Base-by-base conservation (phyloP, 2,329 filamentous ascomycete genomes). In the Cercospora zeae-maydis region DNA sequence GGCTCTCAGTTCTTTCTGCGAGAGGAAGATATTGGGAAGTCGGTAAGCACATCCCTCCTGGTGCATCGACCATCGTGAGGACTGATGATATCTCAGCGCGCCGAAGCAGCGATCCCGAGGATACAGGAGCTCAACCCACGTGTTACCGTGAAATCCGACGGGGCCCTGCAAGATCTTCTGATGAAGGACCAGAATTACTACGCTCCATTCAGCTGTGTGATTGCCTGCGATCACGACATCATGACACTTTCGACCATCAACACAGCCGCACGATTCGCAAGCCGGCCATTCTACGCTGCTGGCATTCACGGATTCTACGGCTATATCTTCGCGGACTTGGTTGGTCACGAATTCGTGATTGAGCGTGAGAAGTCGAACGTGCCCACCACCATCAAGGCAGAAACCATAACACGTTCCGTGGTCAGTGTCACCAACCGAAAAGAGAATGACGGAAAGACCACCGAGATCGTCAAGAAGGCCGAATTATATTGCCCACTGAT, bases 271-370 rank as follows among this genome's bases (percentile, higher is more conserved):
- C 89, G 93, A 52, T 79, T 96, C 37, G 87, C 89, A 64, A 84
- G 86, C 66, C 86, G 87, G 53, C 88, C 92, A 10, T 97, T 97
- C 77, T 99, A 99, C 77, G 92, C 92, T 9, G 90, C 92, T 36
- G 89, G 88, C 56, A 86, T 89, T 2, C 91, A 97, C 74, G 95
- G 95, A 54, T 84, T 96, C 75, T 98, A 96, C 75, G 95, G 95
- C 61, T 99, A 91, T 79, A 90, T 96, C 68, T 99, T 99, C 75
- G 90, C 90, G 62, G 95, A 99, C 75, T 83, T 99, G 21, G 92
- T 96, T 69, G 84, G 88, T 71, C 95, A 99, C 76, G 88, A 93
- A 71, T 99, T 92, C 73, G 86, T 95, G 64, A 88, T 99, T 65
- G 88, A 96, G 79, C 88, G 95, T 62, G 87, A 91, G 65, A 88